phyloP scores from a whole-genome alignment of 73 alveolate species.

The Paramecium bursaria region DNA sequence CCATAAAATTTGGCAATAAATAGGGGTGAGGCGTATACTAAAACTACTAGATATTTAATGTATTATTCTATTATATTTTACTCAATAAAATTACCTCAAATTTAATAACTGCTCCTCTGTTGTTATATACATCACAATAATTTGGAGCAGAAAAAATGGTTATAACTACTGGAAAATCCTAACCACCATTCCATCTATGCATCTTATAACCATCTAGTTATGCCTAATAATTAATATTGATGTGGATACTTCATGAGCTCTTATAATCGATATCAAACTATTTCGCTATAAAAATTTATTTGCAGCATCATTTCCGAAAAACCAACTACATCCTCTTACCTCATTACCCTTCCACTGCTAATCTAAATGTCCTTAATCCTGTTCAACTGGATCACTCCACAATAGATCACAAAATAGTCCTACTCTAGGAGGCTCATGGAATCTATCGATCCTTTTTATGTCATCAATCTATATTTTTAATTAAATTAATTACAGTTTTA shows the following conservation, averaged over 20 bases:
- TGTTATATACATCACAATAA: slow-evolving; percentile 95
- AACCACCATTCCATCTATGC: slow-evolving; percentile 94
- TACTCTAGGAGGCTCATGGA: slow-evolving; percentile 85
- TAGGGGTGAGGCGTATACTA: slow-evolving; percentile 94
- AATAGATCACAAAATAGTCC: slow-evolving; percentile 86
- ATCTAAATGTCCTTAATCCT: slow-evolving; percentile 78
- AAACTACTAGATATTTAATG: slow-evolving; percentile 90
- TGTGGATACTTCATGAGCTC: slow-evolving; percentile 92
- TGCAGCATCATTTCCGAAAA: slow-evolving; percentile 88
- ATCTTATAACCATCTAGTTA: slow-evolving; percentile 95
- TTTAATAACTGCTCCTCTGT: slow-evolving; percentile 94
- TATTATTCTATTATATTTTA: slow-evolving; percentile 70
- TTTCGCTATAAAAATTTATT: slow-evolving; percentile 78
- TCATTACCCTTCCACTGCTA: slow-evolving; percentile 74
- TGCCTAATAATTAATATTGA: slow-evolving; percentile 56
- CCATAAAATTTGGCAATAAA: slow-evolving; percentile 91
- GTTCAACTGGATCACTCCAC: slow-evolving; percentile 92
- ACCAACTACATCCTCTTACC: slow-evolving; percentile 84
- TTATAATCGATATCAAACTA: slow-evolving; percentile 77
- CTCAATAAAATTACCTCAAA: slow-evolving; percentile 66
- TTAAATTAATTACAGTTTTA: slow-evolving; percentile 48
- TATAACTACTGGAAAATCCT: slow-evolving; percentile 93
- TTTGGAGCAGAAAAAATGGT: slow-evolving; percentile 96
- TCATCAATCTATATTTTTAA: slow-evolving; percentile 72
- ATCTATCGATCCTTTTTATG: slow-evolving; percentile 78